A percentile compares a stretch with the other conserved stretches of the same genome.
These are phyloP conservation scores for Lentinula aciculospora DNA, from an alignment of 768 basidiomycete genomes.

Conservation along the genomic window DNA sequence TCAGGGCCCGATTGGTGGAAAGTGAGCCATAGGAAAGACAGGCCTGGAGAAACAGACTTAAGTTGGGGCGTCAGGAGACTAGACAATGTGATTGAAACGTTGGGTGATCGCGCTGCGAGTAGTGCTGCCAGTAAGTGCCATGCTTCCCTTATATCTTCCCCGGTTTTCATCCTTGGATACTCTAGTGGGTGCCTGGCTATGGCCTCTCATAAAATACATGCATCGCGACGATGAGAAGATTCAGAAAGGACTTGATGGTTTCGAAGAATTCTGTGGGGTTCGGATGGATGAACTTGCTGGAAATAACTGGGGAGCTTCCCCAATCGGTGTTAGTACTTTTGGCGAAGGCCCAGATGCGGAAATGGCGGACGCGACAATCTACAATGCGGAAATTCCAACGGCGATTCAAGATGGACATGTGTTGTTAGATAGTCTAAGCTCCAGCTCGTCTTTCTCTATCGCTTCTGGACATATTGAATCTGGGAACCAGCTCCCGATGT, in stretches of 20 bases:
- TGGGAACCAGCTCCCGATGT: neutral
- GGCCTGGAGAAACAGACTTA: conserved; percentile 24
- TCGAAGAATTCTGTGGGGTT: conserved; percentile 5
- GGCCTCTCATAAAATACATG: conserved; percentile 4
- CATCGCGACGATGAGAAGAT: conserved; percentile 3
- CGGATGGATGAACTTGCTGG: conserved; percentile 4
- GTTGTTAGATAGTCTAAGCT: neutral
- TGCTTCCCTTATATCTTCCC: neutral
- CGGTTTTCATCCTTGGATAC: neutral
- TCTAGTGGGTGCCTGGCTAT: conserved; percentile 4
- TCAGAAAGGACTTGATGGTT: neutral
- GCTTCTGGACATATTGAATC: neutral
- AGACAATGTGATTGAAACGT: conserved; percentile 38
- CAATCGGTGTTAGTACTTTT: neutral
- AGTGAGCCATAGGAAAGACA: conserved; percentile 19
- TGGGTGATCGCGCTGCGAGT: conserved; percentile 46
- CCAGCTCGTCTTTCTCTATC: neutral
- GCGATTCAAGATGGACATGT: neutral
- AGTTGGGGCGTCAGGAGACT: conserved; percentile 38
- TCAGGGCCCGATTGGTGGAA: conserved; percentile 4
- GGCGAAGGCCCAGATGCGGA: neutral
- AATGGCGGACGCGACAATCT: neutral
- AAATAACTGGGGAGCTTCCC: neutral
- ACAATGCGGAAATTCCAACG: neutral
- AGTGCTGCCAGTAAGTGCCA: conserved; percentile 34